Evolutionary conservation across 2,329 filamentous ascomycete genomes (phyloP), one percentile per base, ranked within the genome.

Genomic region (Akanthomyces muscarius): DNA sequence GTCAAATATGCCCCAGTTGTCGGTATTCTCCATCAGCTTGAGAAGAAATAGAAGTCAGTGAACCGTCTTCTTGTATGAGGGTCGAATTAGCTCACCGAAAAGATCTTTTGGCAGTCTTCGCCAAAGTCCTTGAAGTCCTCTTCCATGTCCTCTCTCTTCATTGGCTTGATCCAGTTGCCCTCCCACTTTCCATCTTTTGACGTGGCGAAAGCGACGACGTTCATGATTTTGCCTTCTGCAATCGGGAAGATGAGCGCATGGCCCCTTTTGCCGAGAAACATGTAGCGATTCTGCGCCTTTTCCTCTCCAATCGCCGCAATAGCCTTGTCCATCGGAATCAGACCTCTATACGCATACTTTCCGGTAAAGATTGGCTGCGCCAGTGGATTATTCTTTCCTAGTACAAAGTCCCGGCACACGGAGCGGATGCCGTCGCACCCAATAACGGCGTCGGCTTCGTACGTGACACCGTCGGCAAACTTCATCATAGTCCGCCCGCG

Each of bases 351-450:
- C 0, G 83, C 85, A 68, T 86, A 84, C 68, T 85, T 85, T 23
- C 82, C 78, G 0, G 80, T 80, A 65, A 83, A 88, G 0, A 69
- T 64, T 0, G 73, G 76, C 67, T 1, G 80, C 69, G 59, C 76
- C 55, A 30, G 78, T 68, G 60, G 77, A 71, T 72, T 63, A 18
- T 73, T 68, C 1, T 74, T 68, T 0, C 80, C 81, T 0, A 86
- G 72, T 10, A 88, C 71, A 7, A 83, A 69, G 36, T 79, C 69
- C 1, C 85, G 73, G 1, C 82, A 78, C 18, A 75, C 74, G 10
- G 82, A 85, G 70, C 88, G 88, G 68, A 89, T 87, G 0, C 87
- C 87, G 70, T 89, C 87, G 66, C 85, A 87, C 0, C 84, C 86
- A 52, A 89, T 74, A 0, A 87, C 61, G 0, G 72, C 76, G 30